A percentile compares a stretch with the other conserved stretches of the same genome.
These are phyloP conservation scores for Henckelia pumila DNA, from an alignment of 257 asterid species.

Conservation along the genomic window DNA sequence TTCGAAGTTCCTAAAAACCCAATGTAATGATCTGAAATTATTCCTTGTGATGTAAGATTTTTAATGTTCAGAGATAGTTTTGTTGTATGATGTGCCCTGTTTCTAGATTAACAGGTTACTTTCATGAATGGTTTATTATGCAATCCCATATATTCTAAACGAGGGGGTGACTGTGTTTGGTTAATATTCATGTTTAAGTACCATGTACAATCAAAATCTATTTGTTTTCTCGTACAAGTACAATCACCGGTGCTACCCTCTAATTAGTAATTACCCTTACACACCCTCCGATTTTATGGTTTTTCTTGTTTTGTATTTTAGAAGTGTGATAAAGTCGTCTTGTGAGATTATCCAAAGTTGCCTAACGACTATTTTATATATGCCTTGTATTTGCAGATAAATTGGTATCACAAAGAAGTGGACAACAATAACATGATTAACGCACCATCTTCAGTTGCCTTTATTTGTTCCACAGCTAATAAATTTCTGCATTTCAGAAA, in stretches of 20 bases:
- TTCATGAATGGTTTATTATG: neutral
- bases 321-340: neutral
- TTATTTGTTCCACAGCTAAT: slow-evolving; percentile 9
- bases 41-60: too few species aligned
- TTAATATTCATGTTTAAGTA: too few species aligned
- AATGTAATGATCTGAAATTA: neutral
- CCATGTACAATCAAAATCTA: too few species aligned
- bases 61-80: neutral
- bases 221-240: neutral
- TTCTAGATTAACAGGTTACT: neutral
- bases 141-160: neutral
- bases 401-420: slow-evolving; percentile 35
- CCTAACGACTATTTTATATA: neutral
- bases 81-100: neutral
- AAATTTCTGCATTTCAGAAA: too few species aligned
- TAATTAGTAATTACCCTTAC: neutral
- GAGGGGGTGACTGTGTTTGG: neutral
- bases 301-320: neutral
- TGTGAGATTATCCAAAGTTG: neutral
- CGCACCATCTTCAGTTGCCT: slow-evolving; percentile 11
- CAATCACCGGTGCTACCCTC: neutral
- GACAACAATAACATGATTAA: slow-evolving; percentile 30
- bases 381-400: slow-evolving; percentile 30
- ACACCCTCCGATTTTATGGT: neutral
- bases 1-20: neutral